Conservation (phyloP, 768 basidiomycete species). For the Tephrocybe sp. region DNA sequence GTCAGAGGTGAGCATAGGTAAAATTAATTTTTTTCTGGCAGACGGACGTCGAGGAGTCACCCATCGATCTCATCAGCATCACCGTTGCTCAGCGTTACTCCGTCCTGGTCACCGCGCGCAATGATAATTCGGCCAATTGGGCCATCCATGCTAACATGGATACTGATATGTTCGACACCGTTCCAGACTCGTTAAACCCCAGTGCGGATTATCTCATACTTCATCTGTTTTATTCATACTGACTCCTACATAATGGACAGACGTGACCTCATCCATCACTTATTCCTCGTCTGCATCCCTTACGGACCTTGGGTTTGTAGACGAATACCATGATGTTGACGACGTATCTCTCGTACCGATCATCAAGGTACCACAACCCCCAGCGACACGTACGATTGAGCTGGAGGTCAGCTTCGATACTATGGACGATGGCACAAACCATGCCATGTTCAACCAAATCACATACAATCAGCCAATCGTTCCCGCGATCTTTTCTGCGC, state of each 20-base stretch:
- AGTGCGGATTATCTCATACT: slow-evolving; percentile 44
- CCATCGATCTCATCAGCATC: slow-evolving; percentile 68
- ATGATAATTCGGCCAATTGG: slow-evolving; percentile 84
- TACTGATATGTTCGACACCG: slow-evolving; percentile 80
- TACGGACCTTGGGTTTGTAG: slow-evolving; percentile 51
- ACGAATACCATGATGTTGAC: slow-evolving; percentile 57
- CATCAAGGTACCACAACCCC: slow-evolving; percentile 43
- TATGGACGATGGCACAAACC: slow-evolving; percentile 83
- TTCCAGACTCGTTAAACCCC: slow-evolving; percentile 69
- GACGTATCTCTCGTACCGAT: slow-evolving; percentile 73
- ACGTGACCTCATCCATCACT: slow-evolving; percentile 80
- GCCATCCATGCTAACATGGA: slow-evolving; percentile 91
- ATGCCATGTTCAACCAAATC: slow-evolving; percentile 69
- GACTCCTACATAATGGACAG: slow-evolving; percentile 31
- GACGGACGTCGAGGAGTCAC: slow-evolving; percentile 75
- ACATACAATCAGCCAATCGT: slow-evolving; percentile 69
- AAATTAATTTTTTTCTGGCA: slow-evolving; percentile 29
- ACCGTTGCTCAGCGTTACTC: slow-evolving; percentile 93
- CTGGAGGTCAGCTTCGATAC: slow-evolving; percentile 81
- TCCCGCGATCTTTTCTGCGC: slow-evolving; percentile 71
- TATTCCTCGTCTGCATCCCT: slow-evolving; percentile 57
- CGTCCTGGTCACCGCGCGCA: slow-evolving; percentile 85
- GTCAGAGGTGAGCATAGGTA: too few relatives aligned
- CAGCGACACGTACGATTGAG: slow-evolving; percentile 55
- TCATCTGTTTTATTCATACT: not conserved